Evolutionary conservation across 495 filamentous ascomycete genomes (phyloP), one percentile per base, ranked within the genome.

Genomic region (Margaritispora aquatica): DNA sequence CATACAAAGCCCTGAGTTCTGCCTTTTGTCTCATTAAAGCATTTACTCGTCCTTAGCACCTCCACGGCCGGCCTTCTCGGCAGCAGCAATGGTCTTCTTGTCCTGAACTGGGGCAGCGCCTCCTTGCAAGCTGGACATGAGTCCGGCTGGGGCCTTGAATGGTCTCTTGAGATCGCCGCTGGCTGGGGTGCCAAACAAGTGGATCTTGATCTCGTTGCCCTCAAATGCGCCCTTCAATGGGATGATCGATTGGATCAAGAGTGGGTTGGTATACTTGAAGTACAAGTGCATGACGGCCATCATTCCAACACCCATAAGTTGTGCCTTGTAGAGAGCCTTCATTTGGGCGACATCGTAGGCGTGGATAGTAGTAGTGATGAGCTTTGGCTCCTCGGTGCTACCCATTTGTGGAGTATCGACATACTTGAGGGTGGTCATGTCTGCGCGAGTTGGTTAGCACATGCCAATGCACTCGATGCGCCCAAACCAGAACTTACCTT

Each of bases 201-300:
- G 88, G 69, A 98, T 93, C 86, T 97, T 96, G 74, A 90, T 82
- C 68, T 96, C 76, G 78, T 96, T 97, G 73, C 87, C 77, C 78
- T 98, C 94, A 75, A 97, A 81, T 11, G 90, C 94, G 67, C 88
- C 80, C 86, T 98, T 98, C 70, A 97, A 80, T 27, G 94, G 94
- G 71, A 98, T 93, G 80, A 98, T 96, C 69, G 87, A 92, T 83
- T 98, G 94, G 80, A 98, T 95, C 69, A 97, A 76, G 36, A 98
- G 88, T 31, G 94, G 94, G 84, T 97, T 98, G 77, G 92, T 96
- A 87, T 96, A 97, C 75, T 96, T 89, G 79, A 98, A 86, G 85
- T 97, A 97, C 64, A 97, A 61, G 78, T 97, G 94, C 94, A 98
- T 97, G 69, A 96, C 86, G 61, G 74, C 83, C 94, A 97, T 97